Evolutionary conservation across 2,329 filamentous ascomycete genomes (phyloP), one percentile per base, ranked within the genome.

Genomic region (Clonostachys solani): DNA sequence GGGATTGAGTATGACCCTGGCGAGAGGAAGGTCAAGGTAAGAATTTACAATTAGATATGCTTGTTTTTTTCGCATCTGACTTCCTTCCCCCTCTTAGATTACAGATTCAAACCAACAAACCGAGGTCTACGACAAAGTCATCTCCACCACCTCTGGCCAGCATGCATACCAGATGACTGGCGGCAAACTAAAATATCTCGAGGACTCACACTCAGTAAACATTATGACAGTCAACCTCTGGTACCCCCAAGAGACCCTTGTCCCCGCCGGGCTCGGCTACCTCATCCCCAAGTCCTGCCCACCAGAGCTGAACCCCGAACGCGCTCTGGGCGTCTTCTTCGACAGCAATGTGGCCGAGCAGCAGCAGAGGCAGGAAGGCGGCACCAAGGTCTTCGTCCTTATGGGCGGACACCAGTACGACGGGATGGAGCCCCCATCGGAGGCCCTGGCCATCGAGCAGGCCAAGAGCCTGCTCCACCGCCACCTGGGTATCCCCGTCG

Each of bases 161-260:
- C 56, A 68, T 3, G 36, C 36, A n/a, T 49, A 56, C 23, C 52
- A 73, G 16, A 29, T 43, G 33, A 65, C 69, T 4, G 50, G 54
- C 17, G 54, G 58, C 40, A 52, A 60, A 6, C 68, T 84, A 6
- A 72, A 75, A 6, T 62, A 72, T 33, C 73, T 87, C 12, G 60
- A 63, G 16, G 61, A 77, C 40, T 78, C 80, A 15, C 76, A 80
- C 46, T 81, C 85, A 35, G 87, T 92, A 33, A 92, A 85, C 33
- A 91, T 96, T 55, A 92, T 92, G 84, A 88, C 92, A 3, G 87
- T 99, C 51, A 96, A 96, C 67, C 75, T 99, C 43, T 96, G 86
- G 77, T 99, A 86, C 64, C 72, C 77, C 2, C 74, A 81, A 40
- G 75, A 83, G 7, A 60, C 80, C 48, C 69, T 95, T 35, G 79